phyloP scores from a whole-genome alignment of 2,329 filamentous ascomycete species.

The Phialemoniopsis sp. region DNA sequence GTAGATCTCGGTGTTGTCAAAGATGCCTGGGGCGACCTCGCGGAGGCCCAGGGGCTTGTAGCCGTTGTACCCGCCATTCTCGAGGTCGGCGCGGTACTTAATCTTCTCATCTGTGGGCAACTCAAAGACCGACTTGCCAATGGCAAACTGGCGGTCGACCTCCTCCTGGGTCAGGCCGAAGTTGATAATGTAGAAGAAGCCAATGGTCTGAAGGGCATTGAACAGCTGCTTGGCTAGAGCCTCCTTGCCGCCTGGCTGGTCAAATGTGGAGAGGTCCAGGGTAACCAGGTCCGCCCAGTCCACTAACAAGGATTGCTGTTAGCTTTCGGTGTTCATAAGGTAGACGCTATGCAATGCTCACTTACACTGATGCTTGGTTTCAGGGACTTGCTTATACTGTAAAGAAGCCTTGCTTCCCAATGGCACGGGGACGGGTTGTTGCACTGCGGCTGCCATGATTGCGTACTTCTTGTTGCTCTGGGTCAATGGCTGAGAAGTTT shows the following conservation, averaged over 20 bases:
- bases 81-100: constrained; percentile 44
- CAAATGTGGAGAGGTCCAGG: constrained; percentile 47
- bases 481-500: too few species aligned
- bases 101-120: constrained; percentile 57
- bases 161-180: constrained; percentile 55
- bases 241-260: constrained; percentile 45
- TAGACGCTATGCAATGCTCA: not conserved
- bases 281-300: constrained; percentile 9
- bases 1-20: constrained; percentile 31
- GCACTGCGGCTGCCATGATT: constrained; percentile 12
- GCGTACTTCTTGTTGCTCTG: constrained; percentile 11
- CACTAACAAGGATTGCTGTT: not conserved
- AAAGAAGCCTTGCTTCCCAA: too few species aligned
- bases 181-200: constrained; percentile 60
- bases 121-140: constrained; percentile 48
- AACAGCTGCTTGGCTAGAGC: constrained; percentile 43
- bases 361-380: constrained; percentile 28
- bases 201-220: constrained; percentile 37
- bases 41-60: constrained; percentile 40
- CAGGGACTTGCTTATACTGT: constrained; percentile 24
- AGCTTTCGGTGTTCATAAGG: not conserved
- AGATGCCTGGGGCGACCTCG: constrained; percentile 22
- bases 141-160: constrained; percentile 54
- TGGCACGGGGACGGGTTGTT: too few species aligned
- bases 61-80: constrained; percentile 52